Percentiles rank a stretch among this genome's conserved stretches.
Evolutionary conservation across 1,284 basidiomycete genomes (phyloP).

Genomic region (Omphalotus olearius): DNA sequence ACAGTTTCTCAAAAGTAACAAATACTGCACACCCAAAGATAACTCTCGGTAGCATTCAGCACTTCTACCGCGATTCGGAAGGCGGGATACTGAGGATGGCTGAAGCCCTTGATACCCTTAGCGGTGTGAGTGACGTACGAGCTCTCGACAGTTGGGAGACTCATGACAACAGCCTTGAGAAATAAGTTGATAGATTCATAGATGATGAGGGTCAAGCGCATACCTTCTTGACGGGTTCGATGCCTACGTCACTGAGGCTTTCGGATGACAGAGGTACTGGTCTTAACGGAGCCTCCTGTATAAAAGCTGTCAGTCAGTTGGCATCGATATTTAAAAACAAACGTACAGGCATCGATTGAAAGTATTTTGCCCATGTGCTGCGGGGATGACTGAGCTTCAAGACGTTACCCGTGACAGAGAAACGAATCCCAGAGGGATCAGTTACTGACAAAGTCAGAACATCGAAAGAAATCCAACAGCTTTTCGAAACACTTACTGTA

Average conservation of each 20-base stretch:
- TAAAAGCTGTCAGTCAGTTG: constrained; percentile 3
- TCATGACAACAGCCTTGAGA: constrained; percentile 78
- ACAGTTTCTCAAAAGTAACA: not conserved
- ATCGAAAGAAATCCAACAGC: constrained; percentile 1
- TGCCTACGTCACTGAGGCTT: constrained; percentile 75
- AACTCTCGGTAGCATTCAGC: constrained; percentile 92
- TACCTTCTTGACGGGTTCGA: constrained; percentile 71
- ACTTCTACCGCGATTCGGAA: constrained; percentile 84
- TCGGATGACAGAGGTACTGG: constrained; percentile 69
- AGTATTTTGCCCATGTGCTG: constrained; percentile 69
- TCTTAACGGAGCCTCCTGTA: constrained; percentile 53
- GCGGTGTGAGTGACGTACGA: constrained; percentile 83
- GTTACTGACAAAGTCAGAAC: constrained; percentile 50
- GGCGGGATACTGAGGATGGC: constrained; percentile 83
- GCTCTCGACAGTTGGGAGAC: constrained; percentile 92
- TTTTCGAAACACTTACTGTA: constrained; percentile 45
- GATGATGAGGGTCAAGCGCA: not conserved
- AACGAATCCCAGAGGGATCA: constrained; percentile 76
- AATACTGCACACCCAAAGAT: constrained; percentile 73
- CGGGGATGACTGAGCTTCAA: constrained; percentile 69
- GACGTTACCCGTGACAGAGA: constrained; percentile 88
- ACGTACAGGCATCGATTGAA: constrained; percentile 58
- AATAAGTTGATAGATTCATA: constrained; percentile 8
- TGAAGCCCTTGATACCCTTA: constrained; percentile 76
- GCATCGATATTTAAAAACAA: not conserved